Evolutionary conservation across 2,329 filamentous ascomycete genomes (phyloP).

Genomic region (Mollisiaceae sp.): DNA sequence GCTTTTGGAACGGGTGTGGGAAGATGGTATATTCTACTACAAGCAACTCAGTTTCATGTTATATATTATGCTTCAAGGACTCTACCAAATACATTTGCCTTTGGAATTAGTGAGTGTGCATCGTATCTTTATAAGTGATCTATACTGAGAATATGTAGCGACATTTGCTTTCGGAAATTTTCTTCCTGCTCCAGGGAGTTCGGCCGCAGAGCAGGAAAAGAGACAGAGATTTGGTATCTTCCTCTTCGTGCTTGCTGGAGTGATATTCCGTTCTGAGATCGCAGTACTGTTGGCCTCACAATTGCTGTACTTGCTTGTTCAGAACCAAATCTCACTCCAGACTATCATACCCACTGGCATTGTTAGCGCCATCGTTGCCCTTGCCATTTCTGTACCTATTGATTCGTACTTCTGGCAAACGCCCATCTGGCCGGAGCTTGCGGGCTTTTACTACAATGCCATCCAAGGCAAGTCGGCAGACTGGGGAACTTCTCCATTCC

Average conservation of each 20-base stretch:
- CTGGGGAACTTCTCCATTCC: constrained; percentile 87
- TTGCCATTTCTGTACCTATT: constrained; percentile 72
- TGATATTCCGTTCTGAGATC: constrained; percentile 89
- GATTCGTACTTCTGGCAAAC: constrained; percentile 96
- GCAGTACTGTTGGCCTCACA: constrained; percentile 78
- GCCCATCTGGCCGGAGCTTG: constrained; percentile 86
- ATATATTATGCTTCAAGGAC: constrained; percentile 92
- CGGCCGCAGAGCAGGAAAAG: constrained; percentile 44
- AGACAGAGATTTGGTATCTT: constrained; percentile 70
- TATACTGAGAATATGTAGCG: constrained; percentile 50
- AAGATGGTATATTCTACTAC: constrained; percentile 80
- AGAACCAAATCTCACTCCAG: constrained; percentile 56
- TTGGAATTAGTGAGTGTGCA: constrained; percentile 72
- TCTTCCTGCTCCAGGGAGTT: constrained; percentile 50
- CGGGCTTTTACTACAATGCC: constrained; percentile 90
- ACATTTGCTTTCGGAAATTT: constrained; percentile 61
- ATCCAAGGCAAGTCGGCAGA: constrained; percentile 79
- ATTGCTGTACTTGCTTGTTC: constrained; percentile 66
- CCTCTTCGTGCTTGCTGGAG: constrained; percentile 78
- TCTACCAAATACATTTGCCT: constrained; percentile 95
- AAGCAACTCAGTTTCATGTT: constrained; percentile 87
- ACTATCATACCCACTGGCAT: constrained; percentile 70
- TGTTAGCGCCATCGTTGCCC: constrained; percentile 66
- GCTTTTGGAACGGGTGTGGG: constrained; percentile 72
- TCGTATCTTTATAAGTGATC: constrained; percentile 3